Evolutionary conservation across 345 rosid species (phyloP).

Genomic region (Crucihimalaya himalaica): DNA sequence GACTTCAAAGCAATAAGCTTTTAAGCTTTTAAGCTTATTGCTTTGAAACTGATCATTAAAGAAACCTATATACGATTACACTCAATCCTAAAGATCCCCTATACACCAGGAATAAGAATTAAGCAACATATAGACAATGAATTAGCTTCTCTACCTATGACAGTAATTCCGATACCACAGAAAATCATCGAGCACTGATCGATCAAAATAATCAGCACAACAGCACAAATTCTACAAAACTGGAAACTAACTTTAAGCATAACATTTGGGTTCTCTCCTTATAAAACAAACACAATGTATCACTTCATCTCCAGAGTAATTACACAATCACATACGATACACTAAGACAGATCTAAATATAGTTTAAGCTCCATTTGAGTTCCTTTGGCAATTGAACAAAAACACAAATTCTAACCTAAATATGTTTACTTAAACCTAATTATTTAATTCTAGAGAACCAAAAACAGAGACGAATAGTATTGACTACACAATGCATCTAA

Average conservation of each 20-base stretch:
- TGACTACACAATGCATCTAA: background rate
- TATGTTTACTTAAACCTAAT: background rate
- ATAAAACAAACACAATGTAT: background rate
- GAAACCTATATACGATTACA: background rate
- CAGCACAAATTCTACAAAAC: background rate
- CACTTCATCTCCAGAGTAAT: background rate
- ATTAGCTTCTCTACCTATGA: background rate
- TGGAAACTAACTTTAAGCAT: background rate
- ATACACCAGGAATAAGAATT: background rate
- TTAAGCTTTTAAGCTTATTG: background rate
- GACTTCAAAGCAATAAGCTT: background rate
- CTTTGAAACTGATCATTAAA: background rate
- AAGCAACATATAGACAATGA: background rate
- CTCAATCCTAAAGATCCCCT: background rate
- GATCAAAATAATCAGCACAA: background rate
- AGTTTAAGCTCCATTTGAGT: background rate
- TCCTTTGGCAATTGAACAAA: slow-evolving; percentile 3
- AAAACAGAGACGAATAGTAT: background rate
- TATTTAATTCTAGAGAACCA: background rate
- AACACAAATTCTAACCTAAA: background rate
- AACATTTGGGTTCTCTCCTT: background rate
- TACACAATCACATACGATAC: background rate
- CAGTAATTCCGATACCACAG: background rate
- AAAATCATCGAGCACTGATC: background rate
- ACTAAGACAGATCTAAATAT: background rate